Percentiles rank a stretch among this genome's conserved stretches.
phyloP scores from a whole-genome alignment of 2,329 filamentous ascomycete genomes.

The Xylariaceae sp. region DNA sequence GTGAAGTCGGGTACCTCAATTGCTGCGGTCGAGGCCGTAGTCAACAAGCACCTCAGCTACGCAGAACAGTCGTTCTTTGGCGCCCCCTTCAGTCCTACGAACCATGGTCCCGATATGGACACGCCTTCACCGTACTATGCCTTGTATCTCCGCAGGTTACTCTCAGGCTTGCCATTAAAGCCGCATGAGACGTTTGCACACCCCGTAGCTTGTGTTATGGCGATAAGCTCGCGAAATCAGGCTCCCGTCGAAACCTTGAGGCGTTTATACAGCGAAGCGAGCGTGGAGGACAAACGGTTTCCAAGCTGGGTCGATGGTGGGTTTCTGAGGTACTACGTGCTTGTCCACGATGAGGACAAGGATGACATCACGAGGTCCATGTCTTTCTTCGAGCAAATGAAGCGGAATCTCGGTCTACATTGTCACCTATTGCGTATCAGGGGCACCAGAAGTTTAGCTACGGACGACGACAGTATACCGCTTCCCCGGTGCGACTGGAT shows the following conservation, averaged over 20 bases:
- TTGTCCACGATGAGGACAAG: constrained; percentile 92
- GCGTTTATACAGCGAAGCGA: constrained; percentile 79
- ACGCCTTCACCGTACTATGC: constrained; percentile 74
- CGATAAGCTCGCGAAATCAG: constrained; percentile 83
- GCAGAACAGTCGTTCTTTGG: constrained; percentile 57
- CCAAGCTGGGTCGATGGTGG: constrained; percentile 87
- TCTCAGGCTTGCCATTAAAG: constrained; percentile 72
- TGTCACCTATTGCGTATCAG: constrained; percentile 86
- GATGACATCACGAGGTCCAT: constrained; percentile 90
- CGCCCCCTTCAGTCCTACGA: constrained; percentile 35
- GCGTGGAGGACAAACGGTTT: constrained; percentile 64
- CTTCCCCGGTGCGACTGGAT: constrained; percentile 84
- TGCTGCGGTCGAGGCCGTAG: constrained; percentile 69
- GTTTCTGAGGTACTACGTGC: constrained; percentile 90
- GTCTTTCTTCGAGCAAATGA: constrained; percentile 95
- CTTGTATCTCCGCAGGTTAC: constrained; percentile 73
- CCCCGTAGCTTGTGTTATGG: constrained; percentile 89
- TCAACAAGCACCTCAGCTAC: constrained; percentile 72
- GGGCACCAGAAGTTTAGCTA: constrained; percentile 77
- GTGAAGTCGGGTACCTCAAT: constrained; percentile 40
- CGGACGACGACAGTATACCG: constrained; percentile 83
- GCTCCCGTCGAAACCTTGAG: constrained; percentile 82
- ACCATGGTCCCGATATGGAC: constrained; percentile 41
- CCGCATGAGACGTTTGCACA: constrained; percentile 93
- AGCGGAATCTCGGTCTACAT: constrained; percentile 92